Conservation (phyloP, 2,329 filamentous ascomycete species). For the Harringtonia lauricola region DNA sequence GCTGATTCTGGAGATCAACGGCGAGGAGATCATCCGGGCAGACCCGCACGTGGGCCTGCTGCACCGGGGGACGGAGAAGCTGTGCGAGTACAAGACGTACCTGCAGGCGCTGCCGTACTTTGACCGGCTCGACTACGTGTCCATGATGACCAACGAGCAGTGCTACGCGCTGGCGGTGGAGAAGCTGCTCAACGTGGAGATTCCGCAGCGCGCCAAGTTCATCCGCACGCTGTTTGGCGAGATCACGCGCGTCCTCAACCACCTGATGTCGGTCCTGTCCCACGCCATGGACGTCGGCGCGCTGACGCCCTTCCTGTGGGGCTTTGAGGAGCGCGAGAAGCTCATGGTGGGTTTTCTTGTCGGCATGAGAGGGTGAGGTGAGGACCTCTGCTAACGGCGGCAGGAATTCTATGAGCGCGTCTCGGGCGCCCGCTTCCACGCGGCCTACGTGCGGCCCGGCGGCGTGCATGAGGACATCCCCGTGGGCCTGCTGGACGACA, state of each 20-base stretch:
- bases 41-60: slow-evolving; percentile 95
- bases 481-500: slow-evolving; percentile 88
- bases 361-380: too few species aligned
- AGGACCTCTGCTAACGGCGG: slow-evolving; percentile 4
- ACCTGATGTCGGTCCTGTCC: slow-evolving; percentile 93
- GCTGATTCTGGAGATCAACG: slow-evolving; percentile 92
- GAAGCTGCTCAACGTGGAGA: slow-evolving; percentile 94
- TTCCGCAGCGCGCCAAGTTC: slow-evolving; percentile 91
- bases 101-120: slow-evolving; percentile 97
- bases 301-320: slow-evolving; percentile 96
- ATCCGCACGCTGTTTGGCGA: slow-evolving; percentile 94
- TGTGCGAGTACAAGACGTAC: slow-evolving; percentile 99
- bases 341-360: slow-evolving; percentile 92
- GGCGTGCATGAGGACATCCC: slow-evolving; percentile 95
- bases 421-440: slow-evolving; percentile 92
- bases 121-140: slow-evolving; percentile 96
- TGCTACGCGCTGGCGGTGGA: slow-evolving; percentile 92
- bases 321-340: slow-evolving; percentile 99
- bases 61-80: slow-evolving; percentile 95
- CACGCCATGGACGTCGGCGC: slow-evolving; percentile 99
- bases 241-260: slow-evolving; percentile 88
- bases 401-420: slow-evolving; percentile 99
- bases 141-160: slow-evolving; percentile 99
- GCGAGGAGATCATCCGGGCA: slow-evolving; percentile 92
- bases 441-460: slow-evolving; percentile 91